Evolutionary conservation across 2,329 filamentous ascomycete genomes (phyloP), one percentile per base, ranked within the genome.

Genomic region (Fusarium phyllophilum): DNA sequence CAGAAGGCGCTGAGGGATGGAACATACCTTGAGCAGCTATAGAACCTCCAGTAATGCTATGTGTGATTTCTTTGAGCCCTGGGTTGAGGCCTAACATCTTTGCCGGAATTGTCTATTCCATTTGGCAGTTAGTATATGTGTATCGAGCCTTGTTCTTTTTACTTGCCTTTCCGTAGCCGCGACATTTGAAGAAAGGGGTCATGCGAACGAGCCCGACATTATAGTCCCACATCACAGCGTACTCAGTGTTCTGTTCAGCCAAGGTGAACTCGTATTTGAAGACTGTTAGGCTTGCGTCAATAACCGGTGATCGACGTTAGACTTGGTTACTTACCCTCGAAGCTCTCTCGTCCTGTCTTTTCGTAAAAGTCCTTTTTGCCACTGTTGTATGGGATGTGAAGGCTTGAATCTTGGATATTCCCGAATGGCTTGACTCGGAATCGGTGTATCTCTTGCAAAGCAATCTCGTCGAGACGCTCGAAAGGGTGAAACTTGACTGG

Each of bases 151-250:
- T 54, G 62, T 31, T 17, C 39, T 31, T 56, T 56, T 31, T 78
- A 61, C 70, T 79, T 81, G 95, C 96, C 90, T 99, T 99, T 73
- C 92, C 89, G 79, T 96, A 96, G 73, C 92, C 91, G 80, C 92
- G 92, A 75, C 93, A 95, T 82, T 97, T 97, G 88, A 98, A 98
- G 80, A 98, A 94, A 34, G 95, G 93, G 5, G 95, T 98, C 83
- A 97, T 97, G 70, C 96, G 92, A 71, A 98, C 95, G 36, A 98
- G 91, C 14, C 96, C 96, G 70, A 96, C 90, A 77, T 97, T 96
- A 84, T 98, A 98, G 82, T 99, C 96, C 96, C 96, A 99, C 90
- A 98, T 95, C 69, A 98, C 91, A 2, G 89, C 90, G 81, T 93
- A 95, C 59, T 89, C 86, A 72, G 86, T 88, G 5, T 91, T 88